Base-by-base conservation (phyloP, 169 alveolate genomes). In the Hepatocystis sp. region DNA sequence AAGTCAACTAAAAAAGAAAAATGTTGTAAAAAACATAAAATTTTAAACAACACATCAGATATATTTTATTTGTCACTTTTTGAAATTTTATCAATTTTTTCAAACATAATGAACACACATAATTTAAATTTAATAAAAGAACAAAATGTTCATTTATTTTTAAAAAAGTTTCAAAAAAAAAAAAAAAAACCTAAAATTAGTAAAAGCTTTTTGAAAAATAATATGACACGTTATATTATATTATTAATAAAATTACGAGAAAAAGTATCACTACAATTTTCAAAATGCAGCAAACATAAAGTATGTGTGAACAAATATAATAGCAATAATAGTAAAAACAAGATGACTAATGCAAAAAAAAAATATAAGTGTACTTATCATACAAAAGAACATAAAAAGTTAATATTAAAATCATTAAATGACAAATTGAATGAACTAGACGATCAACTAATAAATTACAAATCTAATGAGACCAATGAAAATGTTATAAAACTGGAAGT, bases 61-160 rank as follows among this genome's bases (percentile, higher is more conserved):
- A 71, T 55, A 36, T 71, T 56, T 36, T 56, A 36, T 49, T 71
- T 71, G 56, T 51, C 86, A 15, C 44, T 56, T 63, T 58, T 71
- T 46, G 76, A 71, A 56, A 52, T 71, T 44, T 46, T 71, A 27
- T 27, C 86, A 21, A 56, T 71, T 21, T 56, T 71, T 71, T 40
- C 76, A 1, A 56, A 71, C 19, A 71, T 63, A 47, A 21, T 71
- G 39, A 71, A 56, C 63, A 30, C 65, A 0, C 30, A 34, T 27
- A 71, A 58, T 21, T 19, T 71, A 34, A 61, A 71, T 56, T 71
- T 71, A 71, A 56, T 61, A 71, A 56, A 58, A 15, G 76, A 39
- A 27, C 17, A 68, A 1, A 1, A 4, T 15, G 10, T 13, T 39
- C 49, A 67, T 3, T 28, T 46, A 36, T 67, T 46, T 39, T 25